Conservation (phyloP, 2,329 filamentous ascomycete genomes). For the Diaporthe citri region DNA sequence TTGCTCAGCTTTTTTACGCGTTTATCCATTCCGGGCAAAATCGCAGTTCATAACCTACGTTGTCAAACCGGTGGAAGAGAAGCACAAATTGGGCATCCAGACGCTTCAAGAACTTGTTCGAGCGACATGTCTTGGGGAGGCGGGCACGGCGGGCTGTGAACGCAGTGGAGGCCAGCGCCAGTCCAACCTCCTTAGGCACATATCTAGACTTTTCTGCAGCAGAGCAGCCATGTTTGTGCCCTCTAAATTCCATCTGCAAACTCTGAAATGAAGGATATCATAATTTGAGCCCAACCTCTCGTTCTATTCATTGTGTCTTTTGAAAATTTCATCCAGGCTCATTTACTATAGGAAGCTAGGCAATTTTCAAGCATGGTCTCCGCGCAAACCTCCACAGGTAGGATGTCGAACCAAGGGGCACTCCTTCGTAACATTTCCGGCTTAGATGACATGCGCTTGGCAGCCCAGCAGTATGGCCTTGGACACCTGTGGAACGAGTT, state of each 20-base stretch:
- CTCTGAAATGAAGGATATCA: too few relatives aligned
- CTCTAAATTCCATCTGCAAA: too few relatives aligned
- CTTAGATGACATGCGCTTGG: neutral
- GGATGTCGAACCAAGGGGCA: too few relatives aligned
- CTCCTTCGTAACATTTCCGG: neutral
- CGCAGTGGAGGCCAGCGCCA: too few relatives aligned
- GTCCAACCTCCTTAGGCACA: too few relatives aligned
- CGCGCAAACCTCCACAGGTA: neutral
- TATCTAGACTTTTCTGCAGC: too few relatives aligned
- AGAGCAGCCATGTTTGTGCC: too few relatives aligned
- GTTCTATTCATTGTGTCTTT: too few relatives aligned
- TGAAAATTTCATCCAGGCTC: too few relatives aligned
- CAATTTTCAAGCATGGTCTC: neutral
- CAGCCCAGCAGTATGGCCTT: neutral
- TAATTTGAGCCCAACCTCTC: too few relatives aligned
- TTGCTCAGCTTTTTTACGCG: conserved; percentile 52
- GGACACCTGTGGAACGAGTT: conserved; percentile 17
- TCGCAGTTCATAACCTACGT: conserved; percentile 44
- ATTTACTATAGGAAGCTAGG: neutral
- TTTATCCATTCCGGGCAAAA: conserved; percentile 43
- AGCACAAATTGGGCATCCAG: conserved; percentile 37
- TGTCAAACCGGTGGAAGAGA: conserved; percentile 42
- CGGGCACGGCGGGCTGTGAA: too few relatives aligned
- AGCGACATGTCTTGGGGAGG: conserved; percentile 45
- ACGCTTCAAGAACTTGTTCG: conserved; percentile 44